Conservation (phyloP, 164 flowering plant genomes). For the Tinospora cordifolia region DNA sequence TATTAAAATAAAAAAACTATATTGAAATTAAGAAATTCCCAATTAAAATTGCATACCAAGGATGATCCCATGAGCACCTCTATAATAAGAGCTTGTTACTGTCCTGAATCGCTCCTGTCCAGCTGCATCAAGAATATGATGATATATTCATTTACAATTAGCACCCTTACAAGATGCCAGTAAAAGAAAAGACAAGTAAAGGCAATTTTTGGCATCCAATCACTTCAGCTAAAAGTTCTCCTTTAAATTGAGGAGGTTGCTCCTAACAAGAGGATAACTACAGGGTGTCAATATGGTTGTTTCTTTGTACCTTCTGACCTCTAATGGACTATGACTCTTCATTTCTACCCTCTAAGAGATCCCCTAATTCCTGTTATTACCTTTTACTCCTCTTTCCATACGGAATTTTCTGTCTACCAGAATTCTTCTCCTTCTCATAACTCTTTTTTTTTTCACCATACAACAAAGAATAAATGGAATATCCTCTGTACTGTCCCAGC, state of each 20-base stretch:
- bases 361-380: too few relatives aligned
- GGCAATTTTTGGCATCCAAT: background rate
- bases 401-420: too few relatives aligned
- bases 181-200: background rate
- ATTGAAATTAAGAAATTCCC: background rate
- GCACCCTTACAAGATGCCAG: background rate
- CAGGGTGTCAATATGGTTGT: background rate
- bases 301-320: too few relatives aligned
- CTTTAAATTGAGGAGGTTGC: background rate
- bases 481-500: too few relatives aligned
- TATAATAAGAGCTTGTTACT: constrained; percentile 76
- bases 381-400: too few relatives aligned
- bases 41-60: constrained; percentile 48
- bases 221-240: background rate
- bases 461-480: too few relatives aligned
- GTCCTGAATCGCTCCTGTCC: constrained; percentile 96
- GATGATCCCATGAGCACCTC: constrained; percentile 87
- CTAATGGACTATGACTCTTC: too few relatives aligned
- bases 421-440: too few relatives aligned
- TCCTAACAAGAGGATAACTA: background rate
- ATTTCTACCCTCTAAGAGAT: too few relatives aligned
- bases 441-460: too few relatives aligned
- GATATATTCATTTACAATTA: constrained; percentile 3
- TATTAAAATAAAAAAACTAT: background rate
- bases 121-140: constrained; percentile 48